A percentile compares a stretch with the other conserved stretches of the same genome.
These are phyloP conservation scores for Linnemannia elongata DNA, from an alignment of 192 early-diverging fungal genomes.

Conservation along the genomic window DNA sequence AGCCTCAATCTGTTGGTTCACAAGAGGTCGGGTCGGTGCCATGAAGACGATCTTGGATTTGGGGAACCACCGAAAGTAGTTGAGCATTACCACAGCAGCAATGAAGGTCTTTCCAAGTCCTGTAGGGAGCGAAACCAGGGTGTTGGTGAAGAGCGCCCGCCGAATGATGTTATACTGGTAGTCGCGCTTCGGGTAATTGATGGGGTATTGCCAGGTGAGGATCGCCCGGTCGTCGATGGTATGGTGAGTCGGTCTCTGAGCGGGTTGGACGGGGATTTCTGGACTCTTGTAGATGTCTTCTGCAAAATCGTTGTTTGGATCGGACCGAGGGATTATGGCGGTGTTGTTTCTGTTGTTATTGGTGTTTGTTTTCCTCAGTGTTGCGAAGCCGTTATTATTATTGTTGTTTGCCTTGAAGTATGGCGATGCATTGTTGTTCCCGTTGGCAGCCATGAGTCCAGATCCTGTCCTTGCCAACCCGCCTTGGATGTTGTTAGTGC, in stretches of 20 bases:
- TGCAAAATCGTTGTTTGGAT: conserved; percentile 41
- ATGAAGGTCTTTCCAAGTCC: conserved; percentile 96
- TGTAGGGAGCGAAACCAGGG: conserved; percentile 86
- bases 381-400: neutral
- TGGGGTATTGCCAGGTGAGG: conserved; percentile 82
- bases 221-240: conserved; percentile 61
- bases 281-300: conserved; percentile 22
- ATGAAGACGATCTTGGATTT: conserved; percentile 87
- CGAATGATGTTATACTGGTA: conserved; percentile 93
- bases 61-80: conserved; percentile 94
- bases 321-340: conserved; percentile 30
- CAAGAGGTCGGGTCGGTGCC: conserved; percentile 93
- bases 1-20: conserved; percentile 92
- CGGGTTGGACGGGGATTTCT: conserved; percentile 12
- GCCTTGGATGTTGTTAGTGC: neutral
- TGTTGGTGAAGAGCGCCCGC: conserved; percentile 83
- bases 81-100: conserved; percentile 94
- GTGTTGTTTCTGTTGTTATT: neutral
- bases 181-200: conserved; percentile 77
- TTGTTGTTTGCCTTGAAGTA: conserved; percentile 1
- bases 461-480: neutral
- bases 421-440: neutral
- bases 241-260: conserved; percentile 58
- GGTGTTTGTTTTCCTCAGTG: neutral
- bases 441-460: neutral